phyloP scores from a whole-genome alignment of 768 basidiomycete species.

The Pisolithus tinctorius region DNA sequence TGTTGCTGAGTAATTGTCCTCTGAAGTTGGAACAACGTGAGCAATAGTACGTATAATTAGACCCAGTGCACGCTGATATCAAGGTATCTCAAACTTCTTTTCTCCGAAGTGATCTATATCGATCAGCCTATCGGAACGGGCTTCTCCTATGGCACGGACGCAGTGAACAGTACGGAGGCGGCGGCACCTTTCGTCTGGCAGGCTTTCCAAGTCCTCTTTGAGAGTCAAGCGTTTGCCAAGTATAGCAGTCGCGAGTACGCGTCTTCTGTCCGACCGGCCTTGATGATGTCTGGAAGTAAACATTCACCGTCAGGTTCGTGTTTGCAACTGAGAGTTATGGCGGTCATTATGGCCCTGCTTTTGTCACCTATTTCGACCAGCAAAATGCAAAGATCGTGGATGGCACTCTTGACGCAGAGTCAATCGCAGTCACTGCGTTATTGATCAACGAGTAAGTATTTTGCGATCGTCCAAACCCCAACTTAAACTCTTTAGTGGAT shows the following conservation, averaged over 20 bases:
- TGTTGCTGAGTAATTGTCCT: neutral
- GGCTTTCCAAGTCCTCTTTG: conserved; percentile 58
- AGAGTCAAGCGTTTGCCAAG: conserved; percentile 44
- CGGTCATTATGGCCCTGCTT: conserved; percentile 60
- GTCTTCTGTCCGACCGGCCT: neutral
- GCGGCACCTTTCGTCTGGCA: conserved; percentile 56
- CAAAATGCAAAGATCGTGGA: conserved; percentile 49
- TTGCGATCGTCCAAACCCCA: neutral
- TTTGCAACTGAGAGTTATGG: conserved; percentile 64
- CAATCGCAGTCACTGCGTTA: conserved; percentile 48
- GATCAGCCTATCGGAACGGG: conserved; percentile 65
- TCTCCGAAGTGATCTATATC: conserved; percentile 53
- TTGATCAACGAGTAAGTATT: conserved; percentile 54
- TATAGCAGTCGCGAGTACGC: conserved; percentile 49
- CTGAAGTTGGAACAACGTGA: conserved; percentile 58
- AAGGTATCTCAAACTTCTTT: conserved; percentile 21
- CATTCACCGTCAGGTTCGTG: conserved; percentile 38
- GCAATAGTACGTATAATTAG: conserved; percentile 43
- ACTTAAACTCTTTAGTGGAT: conserved; percentile 38
- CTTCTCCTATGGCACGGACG: conserved; percentile 52
- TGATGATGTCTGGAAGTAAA: neutral
- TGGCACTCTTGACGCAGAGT: conserved; percentile 41
- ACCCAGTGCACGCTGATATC: conserved; percentile 59
- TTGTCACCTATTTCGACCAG: conserved; percentile 54
- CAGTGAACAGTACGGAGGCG: conserved; percentile 44